Conservation (phyloP, 345 rosid genomes). For the Acer saccharum region DNA sequence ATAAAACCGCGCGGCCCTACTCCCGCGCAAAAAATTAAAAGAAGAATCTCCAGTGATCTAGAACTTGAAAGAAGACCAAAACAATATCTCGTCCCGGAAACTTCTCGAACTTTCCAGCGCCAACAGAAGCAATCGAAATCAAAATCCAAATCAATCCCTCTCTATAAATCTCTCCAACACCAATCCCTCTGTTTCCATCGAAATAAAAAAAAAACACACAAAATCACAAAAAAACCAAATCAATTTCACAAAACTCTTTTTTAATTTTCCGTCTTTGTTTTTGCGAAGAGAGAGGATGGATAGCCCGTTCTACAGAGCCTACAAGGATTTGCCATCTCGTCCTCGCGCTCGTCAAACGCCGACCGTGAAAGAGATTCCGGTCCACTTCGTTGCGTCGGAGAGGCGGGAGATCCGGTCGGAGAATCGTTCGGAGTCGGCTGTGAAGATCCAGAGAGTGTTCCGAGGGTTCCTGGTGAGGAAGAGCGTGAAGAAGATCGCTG, state of each 20-base stretch:
- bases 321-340: conserved; percentile 22
- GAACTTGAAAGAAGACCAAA: conserved; percentile 22
- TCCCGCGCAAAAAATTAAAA: background rate
- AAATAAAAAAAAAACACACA: background rate
- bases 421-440: conserved; percentile 34
- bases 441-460: conserved; percentile 57
- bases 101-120: conserved; percentile 44
- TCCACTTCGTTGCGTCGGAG: conserved; percentile 42
- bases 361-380: conserved; percentile 55
- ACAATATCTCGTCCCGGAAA: conserved; percentile 25
- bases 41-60: conserved; percentile 36
- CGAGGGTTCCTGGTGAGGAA: conserved; percentile 65
- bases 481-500: conserved; percentile 44
- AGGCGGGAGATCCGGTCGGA: background rate
- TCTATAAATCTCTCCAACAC: background rate
- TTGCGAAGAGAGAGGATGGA: conserved; percentile 29
- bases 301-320: conserved; percentile 29
- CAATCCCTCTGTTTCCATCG: rapidly evolving
- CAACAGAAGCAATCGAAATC: background rate
- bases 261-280: background rate
- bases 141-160: background rate
- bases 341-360: conserved; percentile 14
- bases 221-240: no score
- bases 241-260: background rate
- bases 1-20: background rate